phyloP scores from a whole-genome alignment of 768 basidiomycete species.

The Phylloporus rhodoxanthus region DNA sequence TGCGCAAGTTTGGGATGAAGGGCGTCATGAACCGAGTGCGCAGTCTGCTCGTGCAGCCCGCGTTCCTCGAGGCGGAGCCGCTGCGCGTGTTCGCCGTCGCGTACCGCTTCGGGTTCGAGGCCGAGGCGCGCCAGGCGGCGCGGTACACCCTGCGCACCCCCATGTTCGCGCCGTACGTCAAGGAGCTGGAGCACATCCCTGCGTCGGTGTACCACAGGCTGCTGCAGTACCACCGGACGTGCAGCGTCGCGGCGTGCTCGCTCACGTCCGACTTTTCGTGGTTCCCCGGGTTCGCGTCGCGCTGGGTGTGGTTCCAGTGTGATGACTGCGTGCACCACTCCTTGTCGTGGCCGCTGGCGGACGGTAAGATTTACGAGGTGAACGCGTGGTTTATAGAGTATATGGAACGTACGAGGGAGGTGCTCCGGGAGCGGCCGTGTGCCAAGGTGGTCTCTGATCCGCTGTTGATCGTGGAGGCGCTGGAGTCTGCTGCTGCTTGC shows the following conservation, averaged over 20 bases:
- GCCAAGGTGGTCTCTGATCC: slow-evolving; percentile 28
- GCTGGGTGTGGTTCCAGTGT: slow-evolving; percentile 37
- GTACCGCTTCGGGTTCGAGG: slow-evolving; percentile 31
- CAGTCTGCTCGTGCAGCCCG: slow-evolving; percentile 21
- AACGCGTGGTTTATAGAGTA: slow-evolving; percentile 33
- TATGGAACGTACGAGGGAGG: slow-evolving; percentile 29
- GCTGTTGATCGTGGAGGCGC: slow-evolving; percentile 27
- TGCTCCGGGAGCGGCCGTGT: slow-evolving; percentile 28
- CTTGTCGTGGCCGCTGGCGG: slow-evolving; percentile 31
- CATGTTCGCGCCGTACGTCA: slow-evolving; percentile 30
- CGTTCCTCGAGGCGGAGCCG: slow-evolving; percentile 27
- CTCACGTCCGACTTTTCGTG: slow-evolving; percentile 34
- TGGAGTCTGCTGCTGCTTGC: slow-evolving; percentile 24
- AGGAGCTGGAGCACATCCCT: slow-evolving; percentile 35
- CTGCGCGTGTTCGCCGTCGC: slow-evolving; percentile 38
- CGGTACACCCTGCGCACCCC: slow-evolving; percentile 32
- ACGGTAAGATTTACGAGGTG: slow-evolving; percentile 33
- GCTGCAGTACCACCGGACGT: slow-evolving; percentile 33
- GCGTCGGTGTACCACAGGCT: slow-evolving; percentile 34
- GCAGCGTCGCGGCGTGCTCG: slow-evolving; percentile 26
- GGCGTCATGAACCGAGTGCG: slow-evolving; percentile 28
- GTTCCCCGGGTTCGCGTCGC: slow-evolving; percentile 33
- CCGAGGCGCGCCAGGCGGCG: slow-evolving; percentile 33
- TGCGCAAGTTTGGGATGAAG: slow-evolving; percentile 37
- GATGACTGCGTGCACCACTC: slow-evolving; percentile 33